Evolutionary conservation across 2,329 filamentous ascomycete genomes (phyloP).

Genomic region (Aspergillus brunneoviolaceus): DNA sequence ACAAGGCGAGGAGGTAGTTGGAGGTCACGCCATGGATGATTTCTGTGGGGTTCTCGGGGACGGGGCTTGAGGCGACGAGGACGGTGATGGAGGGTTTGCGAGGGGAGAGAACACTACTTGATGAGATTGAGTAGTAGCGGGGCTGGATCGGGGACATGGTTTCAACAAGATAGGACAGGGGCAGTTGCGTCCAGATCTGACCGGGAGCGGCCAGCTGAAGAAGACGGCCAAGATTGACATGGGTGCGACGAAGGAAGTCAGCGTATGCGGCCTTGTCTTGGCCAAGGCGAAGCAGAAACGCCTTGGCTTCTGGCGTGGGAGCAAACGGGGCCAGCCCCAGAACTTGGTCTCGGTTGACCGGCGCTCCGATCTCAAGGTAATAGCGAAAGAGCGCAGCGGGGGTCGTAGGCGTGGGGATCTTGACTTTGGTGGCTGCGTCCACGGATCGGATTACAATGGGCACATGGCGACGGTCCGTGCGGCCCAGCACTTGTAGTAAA

Average conservation of each 20-base stretch:
- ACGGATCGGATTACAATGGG: slow-evolving; percentile 56
- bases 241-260: slow-evolving; percentile 68
- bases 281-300: slow-evolving; percentile 77
- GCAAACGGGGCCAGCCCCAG: slow-evolving; percentile 79
- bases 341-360: slow-evolving; percentile 88
- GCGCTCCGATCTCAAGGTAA: slow-evolving; percentile 88
- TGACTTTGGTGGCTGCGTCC: slow-evolving; percentile 74
- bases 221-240: slow-evolving; percentile 60
- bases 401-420: slow-evolving; percentile 86
- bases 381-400: slow-evolving; percentile 83
- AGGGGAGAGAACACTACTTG: slow-evolving; percentile 52
- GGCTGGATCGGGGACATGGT: slow-evolving; percentile 84
- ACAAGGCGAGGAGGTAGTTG: slow-evolving; percentile 79
- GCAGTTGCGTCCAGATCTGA: slow-evolving; percentile 72
- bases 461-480: slow-evolving; percentile 41
- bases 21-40: slow-evolving; percentile 87
- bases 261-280: slow-evolving; percentile 85
- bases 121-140: slow-evolving; percentile 95
- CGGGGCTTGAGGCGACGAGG: slow-evolving; percentile 74
- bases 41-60: slow-evolving; percentile 66
- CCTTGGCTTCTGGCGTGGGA: slow-evolving; percentile 73
- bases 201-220: slow-evolving; percentile 63
- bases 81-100: slow-evolving; percentile 69
- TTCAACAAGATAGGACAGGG: slow-evolving; percentile 87
- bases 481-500: slow-evolving; percentile 70